phyloP scores from a whole-genome alignment of 2,329 filamentous ascomycete genomes.

The Myotisia sp. region DNA sequence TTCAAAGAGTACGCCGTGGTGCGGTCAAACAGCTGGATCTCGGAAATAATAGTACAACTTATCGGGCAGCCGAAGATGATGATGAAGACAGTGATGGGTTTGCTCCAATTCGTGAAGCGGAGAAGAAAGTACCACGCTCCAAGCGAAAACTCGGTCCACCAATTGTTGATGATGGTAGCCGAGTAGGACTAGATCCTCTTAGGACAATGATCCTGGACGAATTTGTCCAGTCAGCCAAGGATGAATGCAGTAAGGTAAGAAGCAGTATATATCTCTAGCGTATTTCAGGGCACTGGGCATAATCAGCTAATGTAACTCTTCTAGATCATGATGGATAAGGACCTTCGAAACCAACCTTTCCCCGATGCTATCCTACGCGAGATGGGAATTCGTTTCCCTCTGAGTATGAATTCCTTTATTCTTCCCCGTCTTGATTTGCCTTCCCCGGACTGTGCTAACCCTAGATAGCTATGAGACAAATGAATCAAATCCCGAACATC shows the following conservation, averaged over 20 bases:
- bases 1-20: slow-evolving; percentile 34
- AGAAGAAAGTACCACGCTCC: slow-evolving; percentile 18
- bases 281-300: too few species aligned
- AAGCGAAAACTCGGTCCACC: slow-evolving; percentile 28
- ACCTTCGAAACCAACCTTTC: slow-evolving; percentile 34
- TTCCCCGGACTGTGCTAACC: background rate
- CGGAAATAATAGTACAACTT: slow-evolving; percentile 4
- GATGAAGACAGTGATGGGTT: slow-evolving; percentile 31
- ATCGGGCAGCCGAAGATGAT: slow-evolving; percentile 20
- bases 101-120: slow-evolving; percentile 26
- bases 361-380: slow-evolving; percentile 33
- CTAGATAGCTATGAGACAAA: slow-evolving; percentile 18
- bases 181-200: slow-evolving; percentile 29
- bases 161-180: slow-evolving; percentile 31
- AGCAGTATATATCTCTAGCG: background rate
- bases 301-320: slow-evolving; percentile 6
- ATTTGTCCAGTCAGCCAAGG: slow-evolving; percentile 33
- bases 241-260: slow-evolving; percentile 29
- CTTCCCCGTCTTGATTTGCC: slow-evolving; percentile 19
- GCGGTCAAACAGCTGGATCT: too few species aligned
- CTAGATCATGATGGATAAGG: slow-evolving; percentile 31
- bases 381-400: slow-evolving; percentile 35
- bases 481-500: slow-evolving; percentile 29
- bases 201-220: slow-evolving; percentile 34
- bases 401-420: slow-evolving; percentile 18